These are phyloP conservation scores for Solanum chmielewskii DNA, from an alignment of 257 asterid genomes.

Conservation along the genomic window DNA sequence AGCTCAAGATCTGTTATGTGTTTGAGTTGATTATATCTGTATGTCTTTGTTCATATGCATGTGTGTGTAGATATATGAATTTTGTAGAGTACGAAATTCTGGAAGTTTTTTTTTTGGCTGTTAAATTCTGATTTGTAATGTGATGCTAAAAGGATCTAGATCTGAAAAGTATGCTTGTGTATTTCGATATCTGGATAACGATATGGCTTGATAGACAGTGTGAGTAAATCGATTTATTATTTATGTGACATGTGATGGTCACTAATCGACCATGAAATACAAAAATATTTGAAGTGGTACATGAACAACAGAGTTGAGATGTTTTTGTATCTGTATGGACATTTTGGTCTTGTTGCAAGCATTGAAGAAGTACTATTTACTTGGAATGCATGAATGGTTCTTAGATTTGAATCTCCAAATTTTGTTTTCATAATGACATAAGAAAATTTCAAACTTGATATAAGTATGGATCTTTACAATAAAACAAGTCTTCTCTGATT, in stretches of 20 bases:
- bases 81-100: background rate
- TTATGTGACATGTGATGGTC: background rate
- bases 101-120: background rate
- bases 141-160: background rate
- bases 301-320: background rate
- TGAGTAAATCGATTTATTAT: background rate
- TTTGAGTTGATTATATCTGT: background rate
- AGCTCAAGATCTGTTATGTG: background rate
- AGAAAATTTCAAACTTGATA: background rate
- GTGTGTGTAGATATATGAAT: background rate
- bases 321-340: background rate
- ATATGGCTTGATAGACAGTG: background rate
- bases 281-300: background rate
- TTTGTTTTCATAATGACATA: background rate
- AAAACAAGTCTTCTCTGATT: background rate
- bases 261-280: background rate
- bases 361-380: background rate
- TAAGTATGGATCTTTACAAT: background rate
- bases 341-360: background rate
- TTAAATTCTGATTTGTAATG: background rate
- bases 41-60: background rate
- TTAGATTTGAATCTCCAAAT: background rate
- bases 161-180: background rate
- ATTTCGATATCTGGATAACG: background rate
- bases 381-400: background rate